phyloP scores from a whole-genome alignment of 2,329 filamentous ascomycete genomes.

The Claviceps arundinis region DNA sequence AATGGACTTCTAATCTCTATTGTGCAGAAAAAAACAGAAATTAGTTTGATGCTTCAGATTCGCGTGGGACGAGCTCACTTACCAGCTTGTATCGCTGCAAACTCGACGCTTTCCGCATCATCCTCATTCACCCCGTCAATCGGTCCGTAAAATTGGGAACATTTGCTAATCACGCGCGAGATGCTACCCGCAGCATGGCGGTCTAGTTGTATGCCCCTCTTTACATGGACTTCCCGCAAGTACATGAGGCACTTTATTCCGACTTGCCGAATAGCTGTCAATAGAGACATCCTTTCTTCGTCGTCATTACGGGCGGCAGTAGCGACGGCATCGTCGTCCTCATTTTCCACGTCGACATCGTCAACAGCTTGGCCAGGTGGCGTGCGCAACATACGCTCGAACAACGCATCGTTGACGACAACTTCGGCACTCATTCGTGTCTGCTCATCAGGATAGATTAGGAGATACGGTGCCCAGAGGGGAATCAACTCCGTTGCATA shows the following conservation, averaged over 20 bases:
- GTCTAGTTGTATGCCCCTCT: constrained; percentile 26
- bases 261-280: constrained; percentile 23
- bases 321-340: not conserved
- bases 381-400: constrained; percentile 16
- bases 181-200: constrained; percentile 29
- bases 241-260: constrained; percentile 32
- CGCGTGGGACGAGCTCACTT: constrained; percentile 4
- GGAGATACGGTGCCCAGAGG: constrained; percentile 37
- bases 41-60: not conserved
- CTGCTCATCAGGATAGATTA: constrained; percentile 31
- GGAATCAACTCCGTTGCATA: constrained; percentile 18
- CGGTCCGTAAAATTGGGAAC: constrained; percentile 25
- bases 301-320: not conserved
- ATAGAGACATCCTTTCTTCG: constrained; percentile 1
- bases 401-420: constrained; percentile 31
- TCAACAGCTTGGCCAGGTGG: not conserved
- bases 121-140: constrained; percentile 19
- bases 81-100: constrained; percentile 16
- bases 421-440: constrained; percentile 29
- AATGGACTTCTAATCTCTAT: constrained; percentile 34
- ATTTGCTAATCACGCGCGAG: constrained; percentile 28
- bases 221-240: constrained; percentile 33
- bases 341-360: not conserved
- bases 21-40: not conserved
- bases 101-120: constrained; percentile 13